These are phyloP conservation scores for Miamiensis avidus DNA, from an alignment of 169 alveolate genomes.

Conservation along the genomic window DNA sequence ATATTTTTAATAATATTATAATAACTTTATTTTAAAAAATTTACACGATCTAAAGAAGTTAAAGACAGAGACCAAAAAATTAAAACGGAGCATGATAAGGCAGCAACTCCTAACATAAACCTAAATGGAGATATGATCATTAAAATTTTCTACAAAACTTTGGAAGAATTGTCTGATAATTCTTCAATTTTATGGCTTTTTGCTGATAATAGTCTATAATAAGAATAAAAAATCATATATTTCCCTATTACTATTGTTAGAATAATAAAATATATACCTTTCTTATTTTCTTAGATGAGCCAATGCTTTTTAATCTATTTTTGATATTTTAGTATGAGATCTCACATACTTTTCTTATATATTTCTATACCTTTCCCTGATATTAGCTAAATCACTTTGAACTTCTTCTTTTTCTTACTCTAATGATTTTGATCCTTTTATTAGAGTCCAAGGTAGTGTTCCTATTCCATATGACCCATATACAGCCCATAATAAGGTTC, in stretches of 20 bases:
- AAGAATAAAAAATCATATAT: not conserved
- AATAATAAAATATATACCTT: constrained; percentile 11
- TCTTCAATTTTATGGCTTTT: constrained; percentile 35
- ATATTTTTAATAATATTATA: not conserved
- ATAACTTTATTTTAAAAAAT: not conserved
- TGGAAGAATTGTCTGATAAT: constrained; percentile 21
- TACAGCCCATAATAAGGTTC: constrained; percentile 37
- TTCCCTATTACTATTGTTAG: too few species aligned
- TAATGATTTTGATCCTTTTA: constrained; percentile 45
- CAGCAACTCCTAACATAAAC: constrained; percentile 29
- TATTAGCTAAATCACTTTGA: constrained; percentile 24
- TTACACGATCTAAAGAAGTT: constrained; percentile 45
- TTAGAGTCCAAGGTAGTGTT: constrained; percentile 29
- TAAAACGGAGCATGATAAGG: constrained; percentile 17
- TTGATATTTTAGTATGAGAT: constrained; percentile 30
- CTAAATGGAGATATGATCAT: constrained; percentile 45
- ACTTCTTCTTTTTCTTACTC: constrained; percentile 40
- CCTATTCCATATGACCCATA: constrained; percentile 47
- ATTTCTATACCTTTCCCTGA: constrained; percentile 27
- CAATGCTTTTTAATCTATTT: constrained; percentile 25
- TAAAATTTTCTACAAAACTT: constrained; percentile 30
- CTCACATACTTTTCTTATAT: constrained; percentile 40
- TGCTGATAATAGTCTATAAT: constrained; percentile 12
- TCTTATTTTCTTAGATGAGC: constrained; percentile 39
- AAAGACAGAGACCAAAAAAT: constrained; percentile 34